Evolutionary conservation across 2,329 filamentous ascomycete species (phyloP).

Genomic region (Verticillium nubilum): DNA sequence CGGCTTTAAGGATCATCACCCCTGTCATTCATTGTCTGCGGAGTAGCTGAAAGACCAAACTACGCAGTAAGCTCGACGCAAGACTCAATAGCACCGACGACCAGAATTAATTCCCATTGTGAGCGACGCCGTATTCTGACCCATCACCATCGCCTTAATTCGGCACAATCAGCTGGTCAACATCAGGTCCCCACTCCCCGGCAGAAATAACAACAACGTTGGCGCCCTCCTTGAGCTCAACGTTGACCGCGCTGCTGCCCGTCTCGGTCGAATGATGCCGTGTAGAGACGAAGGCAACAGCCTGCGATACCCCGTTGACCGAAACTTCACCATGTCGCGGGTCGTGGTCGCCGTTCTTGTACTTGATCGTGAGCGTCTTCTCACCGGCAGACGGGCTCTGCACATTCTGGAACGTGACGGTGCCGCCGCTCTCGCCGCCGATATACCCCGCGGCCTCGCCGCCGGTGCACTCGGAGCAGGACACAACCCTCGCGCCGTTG

Average conservation of each 20-base stretch:
- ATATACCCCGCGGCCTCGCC: conserved; percentile 46
- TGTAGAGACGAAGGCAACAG: conserved; percentile 50
- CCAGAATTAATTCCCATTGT: not conserved
- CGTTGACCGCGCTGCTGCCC: conserved; percentile 40
- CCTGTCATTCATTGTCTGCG: too few species aligned
- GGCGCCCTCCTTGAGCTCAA: conserved; percentile 37
- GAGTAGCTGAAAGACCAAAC: too few species aligned
- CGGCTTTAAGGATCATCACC: too few species aligned
- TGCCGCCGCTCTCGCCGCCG: conserved; percentile 41
- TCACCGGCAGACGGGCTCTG: conserved; percentile 34
- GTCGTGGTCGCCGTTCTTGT: conserved; percentile 47
- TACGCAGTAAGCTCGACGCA: too few species aligned
- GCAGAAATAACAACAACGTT: conserved; percentile 45
- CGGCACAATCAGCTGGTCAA: conserved; percentile 51
- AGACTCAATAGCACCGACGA: too few species aligned
- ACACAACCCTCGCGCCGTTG: conserved; percentile 36
- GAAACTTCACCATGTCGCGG: conserved; percentile 48
- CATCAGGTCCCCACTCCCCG: conserved; percentile 40
- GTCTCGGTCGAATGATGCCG: conserved; percentile 29
- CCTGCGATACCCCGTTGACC: conserved; percentile 48
- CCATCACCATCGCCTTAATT: conserved; percentile 9
- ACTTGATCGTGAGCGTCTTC: conserved; percentile 49
- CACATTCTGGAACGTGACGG: conserved; percentile 39
- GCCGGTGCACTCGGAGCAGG: conserved; percentile 47
- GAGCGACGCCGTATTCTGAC: not conserved